These are phyloP conservation scores for Ramaria rubella DNA, from an alignment of 768 basidiomycete genomes.

Conservation along the genomic window DNA sequence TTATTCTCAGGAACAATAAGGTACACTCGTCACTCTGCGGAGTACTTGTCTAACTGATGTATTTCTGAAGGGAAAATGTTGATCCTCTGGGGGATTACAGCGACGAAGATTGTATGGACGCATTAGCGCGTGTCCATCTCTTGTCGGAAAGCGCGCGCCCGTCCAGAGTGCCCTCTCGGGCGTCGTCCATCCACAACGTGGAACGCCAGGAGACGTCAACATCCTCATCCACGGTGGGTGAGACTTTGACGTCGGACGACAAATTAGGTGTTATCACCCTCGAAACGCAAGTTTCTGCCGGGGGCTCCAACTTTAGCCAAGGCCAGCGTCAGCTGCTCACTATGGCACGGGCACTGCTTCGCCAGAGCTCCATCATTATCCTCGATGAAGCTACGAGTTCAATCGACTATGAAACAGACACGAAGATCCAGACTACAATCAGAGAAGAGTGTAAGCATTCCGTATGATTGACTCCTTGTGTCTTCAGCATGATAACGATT, in stretches of 20 bases:
- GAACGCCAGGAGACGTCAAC: slow-evolving; percentile 6
- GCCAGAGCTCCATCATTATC: slow-evolving; percentile 19
- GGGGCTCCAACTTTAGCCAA: slow-evolving; percentile 36
- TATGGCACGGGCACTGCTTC: slow-evolving; percentile 21
- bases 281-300: slow-evolving; percentile 30
- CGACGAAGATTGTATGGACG: slow-evolving; percentile 31
- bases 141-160: slow-evolving; percentile 16
- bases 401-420: slow-evolving; percentile 15
- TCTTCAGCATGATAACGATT: slow-evolving; percentile 42
- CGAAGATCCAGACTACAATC: slow-evolving; percentile 34
- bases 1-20: slow-evolving; percentile 30
- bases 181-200: slow-evolving; percentile 12
- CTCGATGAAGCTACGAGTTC: slow-evolving; percentile 23
- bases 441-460: slow-evolving; percentile 22
- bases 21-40: slow-evolving; percentile 28
- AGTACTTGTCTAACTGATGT: background rate
- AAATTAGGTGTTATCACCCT: slow-evolving; percentile 14
- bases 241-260: background rate
- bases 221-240: slow-evolving; percentile 4
- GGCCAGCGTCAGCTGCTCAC: slow-evolving; percentile 35
- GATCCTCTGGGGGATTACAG: slow-evolving; percentile 57
- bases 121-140: slow-evolving; percentile 31
- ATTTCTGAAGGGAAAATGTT: slow-evolving; percentile 59
- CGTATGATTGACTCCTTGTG: background rate
- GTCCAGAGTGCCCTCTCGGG: background rate